These are phyloP conservation scores for Tricholoma furcatifolium DNA, from an alignment of 768 basidiomycete genomes.

Conservation along the genomic window DNA sequence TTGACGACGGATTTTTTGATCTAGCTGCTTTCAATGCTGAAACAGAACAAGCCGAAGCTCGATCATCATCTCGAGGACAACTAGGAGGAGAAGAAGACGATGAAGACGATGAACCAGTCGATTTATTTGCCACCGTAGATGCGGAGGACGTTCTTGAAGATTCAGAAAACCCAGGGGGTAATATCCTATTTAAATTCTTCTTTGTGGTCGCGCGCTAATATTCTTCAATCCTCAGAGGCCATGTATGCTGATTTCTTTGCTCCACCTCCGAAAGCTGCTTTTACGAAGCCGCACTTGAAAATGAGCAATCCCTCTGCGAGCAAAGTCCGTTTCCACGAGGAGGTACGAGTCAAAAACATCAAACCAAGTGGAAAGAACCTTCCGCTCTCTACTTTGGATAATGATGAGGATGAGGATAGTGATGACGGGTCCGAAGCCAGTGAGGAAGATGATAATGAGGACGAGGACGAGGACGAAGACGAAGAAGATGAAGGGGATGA, in stretches of 20 bases:
- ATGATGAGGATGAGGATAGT: constrained; percentile 37
- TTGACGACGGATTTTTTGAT: constrained; percentile 92
- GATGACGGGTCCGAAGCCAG: constrained; percentile 25
- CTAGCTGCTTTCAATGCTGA: constrained; percentile 86
- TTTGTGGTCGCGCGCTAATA: not conserved
- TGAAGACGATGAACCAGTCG: constrained; percentile 51
- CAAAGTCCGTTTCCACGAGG: constrained; percentile 77
- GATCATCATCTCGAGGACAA: constrained; percentile 55
- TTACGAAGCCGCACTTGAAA: constrained; percentile 14
- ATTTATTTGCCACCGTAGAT: constrained; percentile 67
- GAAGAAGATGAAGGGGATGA: constrained; percentile 35
- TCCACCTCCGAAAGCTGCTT: constrained; percentile 39
- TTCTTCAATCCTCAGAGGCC: constrained; percentile 40
- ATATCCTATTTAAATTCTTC: constrained; percentile 18
- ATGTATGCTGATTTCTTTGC: constrained; percentile 84
- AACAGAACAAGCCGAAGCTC: constrained; percentile 75
- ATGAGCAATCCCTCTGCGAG: constrained; percentile 22
- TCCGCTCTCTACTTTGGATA: constrained; percentile 46
- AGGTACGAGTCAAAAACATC: constrained; percentile 81
- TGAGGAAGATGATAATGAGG: not conserved
- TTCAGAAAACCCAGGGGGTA: constrained; percentile 40
- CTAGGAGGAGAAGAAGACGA: constrained; percentile 49
- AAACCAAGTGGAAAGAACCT: constrained; percentile 67
- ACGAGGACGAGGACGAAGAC: constrained; percentile 25
- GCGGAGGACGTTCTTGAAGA: constrained; percentile 46